Conservation (phyloP, 306 rosid genomes). For the Morella rubra region DNA sequence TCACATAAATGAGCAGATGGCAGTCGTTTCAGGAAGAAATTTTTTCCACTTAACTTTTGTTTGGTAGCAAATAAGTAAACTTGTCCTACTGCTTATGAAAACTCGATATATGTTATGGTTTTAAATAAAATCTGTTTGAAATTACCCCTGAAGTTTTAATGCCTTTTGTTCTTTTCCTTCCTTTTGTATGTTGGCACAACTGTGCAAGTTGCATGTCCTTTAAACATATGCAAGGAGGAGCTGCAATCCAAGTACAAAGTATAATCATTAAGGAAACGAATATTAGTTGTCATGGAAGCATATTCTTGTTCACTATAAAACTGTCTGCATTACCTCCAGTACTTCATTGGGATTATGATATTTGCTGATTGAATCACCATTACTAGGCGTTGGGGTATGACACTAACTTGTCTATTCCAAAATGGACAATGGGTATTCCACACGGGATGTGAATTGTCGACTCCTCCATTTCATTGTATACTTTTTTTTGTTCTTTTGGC, state of each 20-base stretch:
- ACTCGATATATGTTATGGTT: neutral
- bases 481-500: constrained; percentile 25
- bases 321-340: neutral
- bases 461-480: neutral
- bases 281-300: neutral
- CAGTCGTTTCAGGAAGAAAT: constrained; percentile 36
- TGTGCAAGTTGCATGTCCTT: constrained; percentile 13
- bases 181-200: neutral
- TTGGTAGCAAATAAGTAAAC: constrained; percentile 33
- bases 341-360: constrained; percentile 1
- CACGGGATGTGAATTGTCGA: constrained; percentile 23
- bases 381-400: constrained; percentile 29
- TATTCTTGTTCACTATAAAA: neutral
- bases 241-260: neutral
- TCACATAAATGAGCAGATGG: constrained; percentile 5
- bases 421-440: constrained; percentile 40
- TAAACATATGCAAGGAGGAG: neutral
- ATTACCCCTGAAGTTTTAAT: neutral
- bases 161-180: constrained; percentile 6
- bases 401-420: constrained; percentile 25
- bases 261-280: neutral
- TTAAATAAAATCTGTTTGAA: neutral
- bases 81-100: constrained; percentile 14
- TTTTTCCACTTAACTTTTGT: constrained; percentile 42
- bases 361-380: constrained; percentile 27